Evolutionary conservation across 768 basidiomycete species (phyloP), one percentile per base, ranked within the genome.

Genomic region (Tricholomella constricta): DNA sequence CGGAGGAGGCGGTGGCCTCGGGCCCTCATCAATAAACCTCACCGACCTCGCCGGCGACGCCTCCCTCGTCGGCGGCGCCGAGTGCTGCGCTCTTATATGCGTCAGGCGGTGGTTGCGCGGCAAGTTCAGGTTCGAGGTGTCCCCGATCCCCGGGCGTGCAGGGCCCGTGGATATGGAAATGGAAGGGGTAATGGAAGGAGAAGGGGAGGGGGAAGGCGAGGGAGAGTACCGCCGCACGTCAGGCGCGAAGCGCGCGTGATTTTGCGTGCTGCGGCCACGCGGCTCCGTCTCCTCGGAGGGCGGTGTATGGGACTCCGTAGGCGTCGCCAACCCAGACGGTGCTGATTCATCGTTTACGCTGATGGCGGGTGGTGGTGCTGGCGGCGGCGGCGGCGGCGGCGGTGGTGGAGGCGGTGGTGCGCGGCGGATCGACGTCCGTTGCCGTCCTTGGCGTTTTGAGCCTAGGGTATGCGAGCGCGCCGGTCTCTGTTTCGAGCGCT

Each of bases 11-110:
- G 14, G 40, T n/a, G n/a, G 17, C 20, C 49, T 31, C 15, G 44
- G 41, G 19, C 15, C 37, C 40, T 66, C 61, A 48, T 72, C 74
- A 17, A 67, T 62, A 45, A 79, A 79, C 48, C 77, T 57, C 15
- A 80, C 70, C 32, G 74, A 77, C 22, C 79, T 65, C 31, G 78
- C 68, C 2, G 79, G 79, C 20, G 79, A 80, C 15, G 56, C 67
- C 19, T 79, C 78, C 40, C 78, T 63, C 23, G 73, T 71, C 14
- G 66, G 63, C n/a, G 65, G 62, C 2, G 58, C 51, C 12, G 59
- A 60, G 45, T 70, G 62, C 46, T 66, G 51, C 43, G 64, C 64
- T 9, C 68, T 59, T 9, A 74, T 69, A 17, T 61, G 67, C 32
- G 73, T 68, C 15, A 76, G 36, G 27, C 72, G 66, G 6, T 68